These are phyloP conservation scores for Camellia japonica DNA, from an alignment of 148 eudicot genomes.

Conservation along the genomic window DNA sequence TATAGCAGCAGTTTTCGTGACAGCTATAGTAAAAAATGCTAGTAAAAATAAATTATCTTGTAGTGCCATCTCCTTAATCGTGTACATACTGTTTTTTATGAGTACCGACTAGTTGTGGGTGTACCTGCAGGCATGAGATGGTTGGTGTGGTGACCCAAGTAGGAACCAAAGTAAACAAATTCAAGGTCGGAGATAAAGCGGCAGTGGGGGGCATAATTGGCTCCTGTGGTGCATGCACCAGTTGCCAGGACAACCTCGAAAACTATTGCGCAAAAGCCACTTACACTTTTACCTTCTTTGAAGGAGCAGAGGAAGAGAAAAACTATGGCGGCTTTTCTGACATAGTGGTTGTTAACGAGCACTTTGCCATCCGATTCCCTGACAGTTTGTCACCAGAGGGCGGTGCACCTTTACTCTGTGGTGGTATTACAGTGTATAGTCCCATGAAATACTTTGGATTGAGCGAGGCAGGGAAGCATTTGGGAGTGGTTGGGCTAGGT, in stretches of 20 bases:
- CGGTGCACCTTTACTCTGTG: slow-evolving; percentile 13
- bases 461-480: neutral
- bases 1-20: no score
- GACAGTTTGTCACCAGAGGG: slow-evolving; percentile 6
- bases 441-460: slow-evolving; percentile 16
- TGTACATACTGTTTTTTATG: no score
- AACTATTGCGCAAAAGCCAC: neutral
- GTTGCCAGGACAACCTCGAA: slow-evolving; percentile 6
- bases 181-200: slow-evolving; percentile 18
- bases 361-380: neutral
- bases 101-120: no score
- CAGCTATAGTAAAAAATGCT: no score
- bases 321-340: slow-evolving; percentile 9
- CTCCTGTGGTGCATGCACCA: neutral
- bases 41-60: no score
- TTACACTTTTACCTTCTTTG: neutral
- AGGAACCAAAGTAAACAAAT: slow-evolving; percentile 11
- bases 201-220: neutral
- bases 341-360: neutral
- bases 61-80: no score
- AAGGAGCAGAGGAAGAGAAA: neutral
- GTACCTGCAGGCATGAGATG: neutral
- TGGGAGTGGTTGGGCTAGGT: slow-evolving; percentile 13
- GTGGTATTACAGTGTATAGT: slow-evolving; percentile 12
- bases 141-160: slow-evolving; percentile 22